phyloP scores from a whole-genome alignment of 371 early-diverging fungal genomes.

The Parasitella parasitica region DNA sequence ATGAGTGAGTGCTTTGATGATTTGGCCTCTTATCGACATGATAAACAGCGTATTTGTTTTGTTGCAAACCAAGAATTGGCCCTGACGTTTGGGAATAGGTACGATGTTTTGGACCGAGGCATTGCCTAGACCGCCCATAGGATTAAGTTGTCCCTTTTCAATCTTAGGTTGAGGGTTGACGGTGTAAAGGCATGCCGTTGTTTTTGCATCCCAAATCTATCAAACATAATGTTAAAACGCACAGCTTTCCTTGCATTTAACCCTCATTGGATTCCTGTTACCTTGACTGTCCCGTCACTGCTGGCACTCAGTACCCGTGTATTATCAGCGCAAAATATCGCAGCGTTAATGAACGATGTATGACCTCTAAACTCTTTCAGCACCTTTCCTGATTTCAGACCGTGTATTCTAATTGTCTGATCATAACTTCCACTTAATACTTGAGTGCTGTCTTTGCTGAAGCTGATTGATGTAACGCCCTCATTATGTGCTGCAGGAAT shows the following conservation, averaged over 20 bases:
- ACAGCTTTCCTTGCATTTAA: too few relatives aligned
- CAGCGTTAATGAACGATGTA: conserved; percentile 81
- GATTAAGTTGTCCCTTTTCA: conserved; percentile 25
- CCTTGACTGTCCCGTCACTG: conserved; percentile 87
- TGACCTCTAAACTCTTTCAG: conserved; percentile 91
- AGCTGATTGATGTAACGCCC: conserved; percentile 78
- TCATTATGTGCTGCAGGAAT: conserved; percentile 83
- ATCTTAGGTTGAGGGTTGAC: conserved; percentile 23
- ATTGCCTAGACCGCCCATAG: conserved; percentile 25
- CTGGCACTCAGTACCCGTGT: conserved; percentile 72
- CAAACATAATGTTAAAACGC: too few relatives aligned
- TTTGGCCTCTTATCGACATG: conserved; percentile 57
- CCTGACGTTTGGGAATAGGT: conserved; percentile 50
- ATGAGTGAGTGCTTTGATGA: conserved; percentile 43
- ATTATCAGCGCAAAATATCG: conserved; percentile 68
- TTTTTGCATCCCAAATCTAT: conserved; percentile 73
- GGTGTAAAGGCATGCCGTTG: conserved; percentile 25
- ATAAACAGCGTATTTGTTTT: conserved; percentile 66
- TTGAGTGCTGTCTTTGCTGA: conserved; percentile 74
- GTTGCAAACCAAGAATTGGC: conserved; percentile 74
- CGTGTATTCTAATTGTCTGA: conserved; percentile 77
- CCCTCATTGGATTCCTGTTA: conserved; percentile 37
- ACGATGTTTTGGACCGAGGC: conserved; percentile 31
- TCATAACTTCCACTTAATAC: conserved; percentile 84
- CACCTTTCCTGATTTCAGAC: conserved; percentile 84